A percentile compares a stretch with the other conserved stretches of the same genome.
These are phyloP conservation scores for Diaporthe velutina DNA, from an alignment of 2,329 filamentous ascomycete species.

Conservation along the genomic window DNA sequence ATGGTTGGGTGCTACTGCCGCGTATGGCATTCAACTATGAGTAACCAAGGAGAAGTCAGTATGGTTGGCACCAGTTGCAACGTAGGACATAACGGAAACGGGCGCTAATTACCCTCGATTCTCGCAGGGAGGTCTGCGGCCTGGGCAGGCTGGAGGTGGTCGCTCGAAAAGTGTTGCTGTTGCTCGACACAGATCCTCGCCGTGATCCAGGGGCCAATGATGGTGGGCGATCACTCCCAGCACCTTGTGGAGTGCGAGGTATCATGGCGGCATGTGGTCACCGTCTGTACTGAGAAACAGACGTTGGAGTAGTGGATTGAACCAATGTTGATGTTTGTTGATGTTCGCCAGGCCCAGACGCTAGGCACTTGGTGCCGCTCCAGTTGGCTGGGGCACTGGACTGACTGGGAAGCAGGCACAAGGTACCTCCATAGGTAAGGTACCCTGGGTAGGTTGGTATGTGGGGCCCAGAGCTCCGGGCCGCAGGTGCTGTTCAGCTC, in stretches of 20 bases:
- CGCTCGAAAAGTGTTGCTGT: slow-evolving; percentile 44
- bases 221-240: slow-evolving; percentile 41
- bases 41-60: neutral
- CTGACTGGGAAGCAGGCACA: neutral
- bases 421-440: no score
- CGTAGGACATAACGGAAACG: neutral
- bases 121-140: slow-evolving; percentile 45
- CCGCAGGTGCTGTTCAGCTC: neutral
- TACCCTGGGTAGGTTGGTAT: no score
- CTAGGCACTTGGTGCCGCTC: neutral
- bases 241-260: slow-evolving; percentile 44
- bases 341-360: neutral
- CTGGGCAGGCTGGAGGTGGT: slow-evolving; percentile 45
- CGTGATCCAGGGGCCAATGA: slow-evolving; percentile 42
- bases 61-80: neutral
- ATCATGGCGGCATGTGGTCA: slow-evolving; percentile 36
- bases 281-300: neutral
- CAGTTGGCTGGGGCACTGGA: slow-evolving; percentile 21
- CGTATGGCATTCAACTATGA: slow-evolving; percentile 46
- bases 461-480: neutral
- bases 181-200: slow-evolving; percentile 42
- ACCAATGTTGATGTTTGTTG: slow-evolving; percentile 29
- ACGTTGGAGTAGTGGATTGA: neutral
- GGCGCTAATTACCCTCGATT: slow-evolving; percentile 46
- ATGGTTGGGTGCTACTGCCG: slow-evolving; percentile 46